phyloP scores from a whole-genome alignment of 805 yeast species.

The Kockiozyma suomiensis region DNA sequence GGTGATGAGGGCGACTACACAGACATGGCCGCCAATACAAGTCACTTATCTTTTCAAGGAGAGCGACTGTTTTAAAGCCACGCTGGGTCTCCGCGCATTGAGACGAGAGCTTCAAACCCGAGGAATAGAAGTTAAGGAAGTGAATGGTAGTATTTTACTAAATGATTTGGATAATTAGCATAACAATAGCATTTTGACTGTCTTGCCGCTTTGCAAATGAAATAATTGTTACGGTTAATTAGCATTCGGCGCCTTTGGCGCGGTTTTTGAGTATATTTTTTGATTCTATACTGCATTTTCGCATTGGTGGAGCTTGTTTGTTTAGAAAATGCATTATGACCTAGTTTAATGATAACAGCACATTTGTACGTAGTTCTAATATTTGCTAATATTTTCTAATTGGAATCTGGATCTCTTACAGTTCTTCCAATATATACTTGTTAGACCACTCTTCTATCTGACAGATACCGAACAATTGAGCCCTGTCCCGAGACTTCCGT shows the following conservation, averaged over 20 bases:
- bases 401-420: neutral
- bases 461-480: conserved; percentile 79
- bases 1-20: conserved; percentile 26
- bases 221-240: too few species aligned
- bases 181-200: neutral
- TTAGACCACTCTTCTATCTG: conserved; percentile 80
- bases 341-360: too few species aligned
- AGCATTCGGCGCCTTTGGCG: too few species aligned
- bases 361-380: too few species aligned
- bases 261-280: neutral
- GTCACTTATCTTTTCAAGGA: conserved; percentile 22
- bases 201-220: too few species aligned
- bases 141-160: conserved; percentile 18
- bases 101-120: conserved; percentile 18
- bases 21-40: conserved; percentile 25
- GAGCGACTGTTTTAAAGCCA: conserved; percentile 24
- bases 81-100: conserved; percentile 27
- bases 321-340: neutral
- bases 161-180: conserved; percentile 4
- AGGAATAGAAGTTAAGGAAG: conserved; percentile 20
- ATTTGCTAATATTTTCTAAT: neutral
- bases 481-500: conserved; percentile 85
- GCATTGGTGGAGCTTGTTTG: neutral
- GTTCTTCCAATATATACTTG: neutral
- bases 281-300: neutral